Percentiles rank a stretch among this genome's conserved stretches.
phyloP scores from a whole-genome alignment of 805 yeast species.

The Saccharomycopsis sp. region DNA sequence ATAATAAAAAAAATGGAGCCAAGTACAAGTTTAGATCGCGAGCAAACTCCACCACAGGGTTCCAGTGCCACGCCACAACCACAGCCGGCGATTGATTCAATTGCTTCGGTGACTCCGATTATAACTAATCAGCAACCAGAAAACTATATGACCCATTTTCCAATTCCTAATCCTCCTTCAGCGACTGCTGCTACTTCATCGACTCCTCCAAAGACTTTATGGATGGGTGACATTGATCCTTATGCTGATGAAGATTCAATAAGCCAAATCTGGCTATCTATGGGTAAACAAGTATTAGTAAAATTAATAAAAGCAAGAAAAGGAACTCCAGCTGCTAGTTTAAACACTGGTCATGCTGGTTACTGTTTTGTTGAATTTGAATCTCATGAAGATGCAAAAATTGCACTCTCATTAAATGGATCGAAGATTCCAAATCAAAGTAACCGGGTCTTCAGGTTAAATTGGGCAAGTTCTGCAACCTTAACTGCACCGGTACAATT shows the following conservation, averaged over 20 bases:
- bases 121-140: conserved; percentile 26
- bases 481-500: conserved; percentile 62
- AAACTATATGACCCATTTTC: conserved; percentile 25
- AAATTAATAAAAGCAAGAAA: conserved; percentile 55
- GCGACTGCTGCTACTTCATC: conserved; percentile 40
- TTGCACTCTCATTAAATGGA: conserved; percentile 62
- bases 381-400: conserved; percentile 59
- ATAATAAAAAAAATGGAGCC: no score
- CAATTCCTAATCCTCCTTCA: conserved; percentile 47
- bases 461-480: conserved; percentile 84
- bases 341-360: conserved; percentile 44
- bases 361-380: conserved; percentile 77
- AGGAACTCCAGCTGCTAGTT: conserved; percentile 30
- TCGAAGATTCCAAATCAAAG: conserved; percentile 50
- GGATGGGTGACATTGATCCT: conserved; percentile 89
- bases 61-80: no score
- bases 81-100: no score
- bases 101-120: conserved; percentile 14
- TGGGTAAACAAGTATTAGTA: conserved; percentile 52
- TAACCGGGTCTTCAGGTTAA: conserved; percentile 61
- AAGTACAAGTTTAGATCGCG: no score
- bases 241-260: conserved; percentile 63
- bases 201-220: conserved; percentile 60
- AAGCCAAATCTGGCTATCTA: conserved; percentile 51
- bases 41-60: no score